Evolutionary conservation across 257 asterid species (phyloP).

Genomic region (Leptodermis oblonga): DNA sequence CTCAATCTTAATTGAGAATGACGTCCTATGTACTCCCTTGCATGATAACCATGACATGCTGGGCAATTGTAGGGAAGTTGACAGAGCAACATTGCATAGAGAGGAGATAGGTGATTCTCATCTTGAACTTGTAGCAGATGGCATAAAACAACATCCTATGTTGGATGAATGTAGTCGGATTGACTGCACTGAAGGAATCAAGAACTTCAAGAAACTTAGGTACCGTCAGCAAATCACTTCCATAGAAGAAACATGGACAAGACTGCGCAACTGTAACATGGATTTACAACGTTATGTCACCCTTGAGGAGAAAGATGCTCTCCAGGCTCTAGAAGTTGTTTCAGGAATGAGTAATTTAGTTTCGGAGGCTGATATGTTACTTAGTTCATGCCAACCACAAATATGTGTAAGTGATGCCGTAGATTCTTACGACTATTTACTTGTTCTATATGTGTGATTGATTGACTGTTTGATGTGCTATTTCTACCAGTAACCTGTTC

Average conservation of each 20-base stretch:
- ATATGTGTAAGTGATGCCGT: constrained; percentile 41
- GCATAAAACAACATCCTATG: constrained; percentile 39
- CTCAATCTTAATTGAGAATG: constrained; percentile 22
- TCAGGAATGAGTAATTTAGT: constrained; percentile 58
- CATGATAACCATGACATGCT: constrained; percentile 29
- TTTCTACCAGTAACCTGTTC: neutral
- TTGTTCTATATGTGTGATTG: neutral
- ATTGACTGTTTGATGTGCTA: neutral
- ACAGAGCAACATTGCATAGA: constrained; percentile 22
- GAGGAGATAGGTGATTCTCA: constrained; percentile 69
- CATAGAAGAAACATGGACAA: constrained; percentile 70
- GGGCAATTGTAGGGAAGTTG: constrained; percentile 31
- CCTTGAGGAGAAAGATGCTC: constrained; percentile 58
- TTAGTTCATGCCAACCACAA: constrained; percentile 48
- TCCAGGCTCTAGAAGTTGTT: constrained; percentile 34
- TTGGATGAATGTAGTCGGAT: constrained; percentile 91
- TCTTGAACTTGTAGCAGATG: constrained; percentile 39
- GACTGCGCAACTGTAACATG: constrained; percentile 41
- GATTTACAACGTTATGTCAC: constrained; percentile 48
- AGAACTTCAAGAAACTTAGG: constrained; percentile 26
- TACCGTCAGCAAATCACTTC: constrained; percentile 30
- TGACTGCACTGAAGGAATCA: constrained; percentile 35
- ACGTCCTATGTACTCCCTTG: constrained; percentile 17
- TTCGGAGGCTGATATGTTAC: constrained; percentile 73
- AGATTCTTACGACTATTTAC: neutral